A percentile compares a stretch with the other conserved stretches of the same genome.
Evolutionary conservation across 169 alveolate genomes (phyloP).

Genomic region (Toxoplasma gondii): DNA sequence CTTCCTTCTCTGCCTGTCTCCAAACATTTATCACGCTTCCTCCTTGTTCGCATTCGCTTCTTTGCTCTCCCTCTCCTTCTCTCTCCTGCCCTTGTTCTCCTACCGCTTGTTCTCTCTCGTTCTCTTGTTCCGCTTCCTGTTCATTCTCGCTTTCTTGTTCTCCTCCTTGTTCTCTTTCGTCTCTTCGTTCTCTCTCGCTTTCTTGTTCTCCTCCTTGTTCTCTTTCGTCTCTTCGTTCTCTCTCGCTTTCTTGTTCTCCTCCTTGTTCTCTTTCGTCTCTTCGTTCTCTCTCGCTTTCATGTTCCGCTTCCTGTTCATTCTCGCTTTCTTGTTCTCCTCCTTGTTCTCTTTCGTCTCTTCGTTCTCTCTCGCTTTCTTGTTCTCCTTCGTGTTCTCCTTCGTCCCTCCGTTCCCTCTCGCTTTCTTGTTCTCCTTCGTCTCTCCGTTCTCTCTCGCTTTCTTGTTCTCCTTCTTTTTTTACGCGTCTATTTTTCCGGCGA

Average conservation of each 20-base stretch:
- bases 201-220: background rate
- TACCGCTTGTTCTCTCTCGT: background rate
- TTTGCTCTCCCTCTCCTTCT: conserved; percentile 6
- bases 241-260: background rate
- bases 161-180: background rate
- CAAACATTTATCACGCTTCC: background rate
- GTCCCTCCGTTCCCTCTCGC: no score
- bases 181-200: no score
- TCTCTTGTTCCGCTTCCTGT: background rate
- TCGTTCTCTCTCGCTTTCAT: background rate
- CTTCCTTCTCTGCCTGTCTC: background rate
- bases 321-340: background rate
- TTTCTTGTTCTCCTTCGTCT: background rate
- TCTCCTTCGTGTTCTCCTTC: no score
- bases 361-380: background rate
- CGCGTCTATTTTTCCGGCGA: background rate
- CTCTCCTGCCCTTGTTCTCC: background rate
- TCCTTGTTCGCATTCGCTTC: background rate
- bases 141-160: background rate
- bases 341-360: background rate
- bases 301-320: background rate
- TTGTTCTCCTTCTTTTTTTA: no score
- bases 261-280: background rate
- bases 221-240: background rate
- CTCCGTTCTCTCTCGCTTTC: no score